Conservation (phyloP, 1,284 basidiomycete species). For the Tylopilus sp. region DNA sequence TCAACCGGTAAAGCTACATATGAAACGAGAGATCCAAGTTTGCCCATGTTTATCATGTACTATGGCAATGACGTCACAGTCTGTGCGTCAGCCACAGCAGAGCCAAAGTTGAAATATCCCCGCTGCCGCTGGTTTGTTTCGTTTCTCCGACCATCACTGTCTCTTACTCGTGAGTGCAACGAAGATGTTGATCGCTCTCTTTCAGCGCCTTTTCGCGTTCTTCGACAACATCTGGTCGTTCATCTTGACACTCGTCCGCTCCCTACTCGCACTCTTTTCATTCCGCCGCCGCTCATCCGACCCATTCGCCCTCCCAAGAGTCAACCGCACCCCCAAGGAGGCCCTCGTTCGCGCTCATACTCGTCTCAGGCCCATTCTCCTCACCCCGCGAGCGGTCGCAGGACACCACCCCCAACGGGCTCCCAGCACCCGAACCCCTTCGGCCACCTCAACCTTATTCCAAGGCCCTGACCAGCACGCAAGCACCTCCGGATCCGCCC, state of each 20-base stretch:
- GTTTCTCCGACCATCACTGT: slow-evolving; percentile 3
- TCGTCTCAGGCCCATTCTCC: slow-evolving; percentile 35
- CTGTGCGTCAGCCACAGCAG: slow-evolving; percentile 10
- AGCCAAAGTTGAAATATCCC: slow-evolving; percentile 29
- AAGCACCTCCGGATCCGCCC: not conserved
- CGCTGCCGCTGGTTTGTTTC: not conserved
- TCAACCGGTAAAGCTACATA: too few species aligned
- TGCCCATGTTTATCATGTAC: too few species aligned
- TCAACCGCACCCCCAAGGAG: slow-evolving; percentile 14
- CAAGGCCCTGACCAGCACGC: not conserved
- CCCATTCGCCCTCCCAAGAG: slow-evolving; percentile 18
- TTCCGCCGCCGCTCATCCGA: slow-evolving; percentile 23
- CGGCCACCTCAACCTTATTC: slow-evolving; percentile 28
- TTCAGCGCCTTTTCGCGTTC: slow-evolving; percentile 24
- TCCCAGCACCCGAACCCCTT: slow-evolving; percentile 19
- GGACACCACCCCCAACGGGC: slow-evolving; percentile 11
- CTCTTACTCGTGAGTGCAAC: slow-evolving; percentile 14
- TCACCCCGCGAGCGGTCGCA: slow-evolving; percentile 29
- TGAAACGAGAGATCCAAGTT: too few species aligned
- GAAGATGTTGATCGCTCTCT: slow-evolving; percentile 21
- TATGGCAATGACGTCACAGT: slow-evolving; percentile 7
- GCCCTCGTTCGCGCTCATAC: slow-evolving; percentile 25
- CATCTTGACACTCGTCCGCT: slow-evolving; percentile 43
- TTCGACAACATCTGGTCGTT: slow-evolving; percentile 37
- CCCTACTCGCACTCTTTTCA: slow-evolving; percentile 35